These are phyloP conservation scores for Boletales sp. DNA, from an alignment of 768 basidiomycete genomes.

Conservation along the genomic window DNA sequence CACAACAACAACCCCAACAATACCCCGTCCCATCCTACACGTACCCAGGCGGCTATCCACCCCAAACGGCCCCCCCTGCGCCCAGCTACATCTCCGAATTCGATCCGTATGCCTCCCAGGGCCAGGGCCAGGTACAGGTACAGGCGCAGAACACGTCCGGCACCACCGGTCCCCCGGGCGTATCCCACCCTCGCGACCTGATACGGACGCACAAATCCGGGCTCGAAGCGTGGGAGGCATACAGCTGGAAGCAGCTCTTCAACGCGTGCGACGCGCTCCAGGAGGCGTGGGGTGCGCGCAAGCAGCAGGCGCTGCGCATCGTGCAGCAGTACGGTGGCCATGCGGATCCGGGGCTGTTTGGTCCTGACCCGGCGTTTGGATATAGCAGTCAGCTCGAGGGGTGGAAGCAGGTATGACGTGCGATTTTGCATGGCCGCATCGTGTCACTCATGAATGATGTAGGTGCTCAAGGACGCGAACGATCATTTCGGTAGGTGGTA, in stretches of 20 bases:
- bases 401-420: slow-evolving; percentile 51
- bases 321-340: slow-evolving; percentile 41
- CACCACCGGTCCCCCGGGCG: slow-evolving; percentile 27
- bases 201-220: slow-evolving; percentile 63
- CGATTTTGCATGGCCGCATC: not conserved
- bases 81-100: slow-evolving; percentile 36
- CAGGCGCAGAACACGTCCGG: not conserved
- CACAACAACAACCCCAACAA: slow-evolving; percentile 45
- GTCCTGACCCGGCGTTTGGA: slow-evolving; percentile 34
- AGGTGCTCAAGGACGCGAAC: slow-evolving; percentile 58
- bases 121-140: no score
- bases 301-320: slow-evolving; percentile 50
- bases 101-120: slow-evolving; percentile 32
- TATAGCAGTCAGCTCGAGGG: slow-evolving; percentile 52
- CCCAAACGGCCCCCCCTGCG: slow-evolving; percentile 11
- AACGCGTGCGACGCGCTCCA: slow-evolving; percentile 61
- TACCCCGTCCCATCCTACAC: slow-evolving; percentile 21
- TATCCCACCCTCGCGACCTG: slow-evolving; percentile 62
- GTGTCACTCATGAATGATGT: slow-evolving; percentile 3
- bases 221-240: slow-evolving; percentile 68
- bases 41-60: slow-evolving; percentile 29
- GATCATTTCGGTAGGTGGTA: slow-evolving; percentile 44
- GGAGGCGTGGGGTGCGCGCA: slow-evolving; percentile 59
- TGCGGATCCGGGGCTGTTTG: slow-evolving; percentile 31
- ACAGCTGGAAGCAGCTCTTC: slow-evolving; percentile 70